These are phyloP conservation scores for Rhexocercosporidium sp. DNA, from an alignment of 2,329 filamentous ascomycete species.

Conservation along the genomic window DNA sequence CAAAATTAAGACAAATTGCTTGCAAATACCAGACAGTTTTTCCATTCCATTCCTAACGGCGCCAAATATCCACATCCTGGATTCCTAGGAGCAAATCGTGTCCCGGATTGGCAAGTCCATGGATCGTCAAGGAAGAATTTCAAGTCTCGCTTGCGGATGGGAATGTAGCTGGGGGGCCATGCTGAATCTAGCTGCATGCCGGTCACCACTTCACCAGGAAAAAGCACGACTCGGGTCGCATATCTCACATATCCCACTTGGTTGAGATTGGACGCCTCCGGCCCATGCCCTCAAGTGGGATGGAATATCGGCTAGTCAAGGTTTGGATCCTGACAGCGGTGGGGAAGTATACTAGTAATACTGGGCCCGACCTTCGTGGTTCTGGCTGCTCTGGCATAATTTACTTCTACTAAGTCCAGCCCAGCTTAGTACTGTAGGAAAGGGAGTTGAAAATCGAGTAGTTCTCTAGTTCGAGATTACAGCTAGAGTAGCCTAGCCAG, in stretches of 20 bases:
- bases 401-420: background rate
- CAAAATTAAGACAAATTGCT: background rate
- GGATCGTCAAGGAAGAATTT: constrained; percentile 26
- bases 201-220: constrained; percentile 2
- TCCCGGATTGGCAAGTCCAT: constrained; percentile 22
- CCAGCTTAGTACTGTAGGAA: background rate
- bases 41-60: constrained; percentile 1
- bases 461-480: background rate
- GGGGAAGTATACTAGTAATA: constrained; percentile 10
- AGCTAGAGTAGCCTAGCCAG: background rate
- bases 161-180: background rate
- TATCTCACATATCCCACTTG: constrained; percentile 18
- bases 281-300: constrained; percentile 4
- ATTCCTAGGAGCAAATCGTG: background rate
- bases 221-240: constrained; percentile 21
- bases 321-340: constrained; percentile 22
- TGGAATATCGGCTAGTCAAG: constrained; percentile 16
- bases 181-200: background rate
- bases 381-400: background rate
- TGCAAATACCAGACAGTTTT: background rate
- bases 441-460: background rate
- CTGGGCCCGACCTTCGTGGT: too few relatives aligned
- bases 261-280: constrained; percentile 20
- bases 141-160: constrained; percentile 16
- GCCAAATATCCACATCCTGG: constrained; percentile 8